Evolutionary conservation across 257 asterid genomes (phyloP), one percentile per base, ranked within the genome.

Genomic region (Anisodus acutangulus): DNA sequence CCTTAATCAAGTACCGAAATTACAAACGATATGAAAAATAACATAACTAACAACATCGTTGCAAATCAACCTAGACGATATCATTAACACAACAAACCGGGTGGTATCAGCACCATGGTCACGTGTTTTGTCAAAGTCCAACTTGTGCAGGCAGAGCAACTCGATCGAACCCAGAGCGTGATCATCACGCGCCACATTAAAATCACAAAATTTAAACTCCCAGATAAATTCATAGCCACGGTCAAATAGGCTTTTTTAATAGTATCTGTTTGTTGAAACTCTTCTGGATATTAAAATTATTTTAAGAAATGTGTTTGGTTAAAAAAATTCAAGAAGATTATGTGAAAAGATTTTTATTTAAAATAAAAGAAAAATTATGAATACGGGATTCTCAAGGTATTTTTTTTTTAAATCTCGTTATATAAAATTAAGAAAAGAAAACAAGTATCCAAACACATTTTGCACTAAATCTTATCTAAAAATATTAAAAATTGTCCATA

Each of bases 1-100:
- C 91, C 90, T 91, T 93, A 78, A 93, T 86, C 74, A 93, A 87
- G 83, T 92, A 93, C 97, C 96, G 37, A 93, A 93, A 85, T 93
- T 95, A 41, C 91, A 93, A 0, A 91, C 95, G 45, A 95, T 87
- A 85, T 93, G 97, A 78, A 93, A 93, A 94, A n/a, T 91, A 45
- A 92, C 84, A 83, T 89, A 93, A 16, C 90, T 87, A 19, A 93
- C 91, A 10, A 60, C 78, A 4, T 92, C 93, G 66, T 91, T 92
- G 85, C 93, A 91, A 47, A 90, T 85, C 22, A 93, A 89, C 4
- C 94, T 95, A 1, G 95, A 93, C 0, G 93, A 85, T 93, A 93
- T 88, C 92, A 92, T 88, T 26, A 89, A 85, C 88, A 91, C 94
- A 0, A 95, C 95, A 67, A 93, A 93, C 8, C 85, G 86, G 13